These are phyloP conservation scores for Oropetium thomaeum DNA, from an alignment of 176 grass and related monocot species.

Conservation along the genomic window DNA sequence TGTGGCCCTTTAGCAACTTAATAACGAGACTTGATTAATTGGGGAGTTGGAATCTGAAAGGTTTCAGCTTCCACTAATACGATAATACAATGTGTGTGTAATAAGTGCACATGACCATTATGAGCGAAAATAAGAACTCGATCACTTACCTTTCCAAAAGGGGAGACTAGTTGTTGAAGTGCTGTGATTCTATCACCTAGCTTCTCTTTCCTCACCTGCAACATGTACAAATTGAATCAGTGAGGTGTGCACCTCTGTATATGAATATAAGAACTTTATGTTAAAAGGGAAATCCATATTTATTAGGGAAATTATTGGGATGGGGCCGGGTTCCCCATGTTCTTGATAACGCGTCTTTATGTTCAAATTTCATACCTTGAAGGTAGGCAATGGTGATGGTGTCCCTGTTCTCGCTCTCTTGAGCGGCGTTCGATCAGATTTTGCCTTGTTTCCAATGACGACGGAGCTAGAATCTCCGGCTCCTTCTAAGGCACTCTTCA, in stretches of 20 bases:
- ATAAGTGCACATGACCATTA: conserved; percentile 22
- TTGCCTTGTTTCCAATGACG: conserved; percentile 44
- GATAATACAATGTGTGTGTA: background rate
- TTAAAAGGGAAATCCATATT: background rate
- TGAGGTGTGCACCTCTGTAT: no score
- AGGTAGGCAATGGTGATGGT: conserved; percentile 61
- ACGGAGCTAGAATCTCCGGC: conserved; percentile 42
- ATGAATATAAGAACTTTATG: conserved; percentile 6
- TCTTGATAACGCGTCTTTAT: no score
- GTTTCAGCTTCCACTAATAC: conserved; percentile 22
- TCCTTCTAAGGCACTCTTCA: conserved; percentile 59
- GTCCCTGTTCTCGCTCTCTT: conserved; percentile 75
- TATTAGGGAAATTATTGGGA: background rate
- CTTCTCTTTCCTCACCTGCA: conserved; percentile 99
- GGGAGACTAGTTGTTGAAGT: conserved; percentile 98
- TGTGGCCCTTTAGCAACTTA: conserved; percentile 5
- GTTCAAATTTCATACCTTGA: conserved; percentile 87
- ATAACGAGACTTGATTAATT: background rate
- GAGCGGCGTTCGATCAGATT: conserved; percentile 14
- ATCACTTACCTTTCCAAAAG: conserved; percentile 90
- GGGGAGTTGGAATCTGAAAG: background rate
- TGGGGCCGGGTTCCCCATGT: background rate
- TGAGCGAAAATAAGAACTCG: conserved; percentile 32
- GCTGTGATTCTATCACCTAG: conserved; percentile 93
- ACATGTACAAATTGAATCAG: background rate